phyloP scores from a whole-genome alignment of 176 grass and related monocot species.

The Hsuehochloa calcarea region DNA sequence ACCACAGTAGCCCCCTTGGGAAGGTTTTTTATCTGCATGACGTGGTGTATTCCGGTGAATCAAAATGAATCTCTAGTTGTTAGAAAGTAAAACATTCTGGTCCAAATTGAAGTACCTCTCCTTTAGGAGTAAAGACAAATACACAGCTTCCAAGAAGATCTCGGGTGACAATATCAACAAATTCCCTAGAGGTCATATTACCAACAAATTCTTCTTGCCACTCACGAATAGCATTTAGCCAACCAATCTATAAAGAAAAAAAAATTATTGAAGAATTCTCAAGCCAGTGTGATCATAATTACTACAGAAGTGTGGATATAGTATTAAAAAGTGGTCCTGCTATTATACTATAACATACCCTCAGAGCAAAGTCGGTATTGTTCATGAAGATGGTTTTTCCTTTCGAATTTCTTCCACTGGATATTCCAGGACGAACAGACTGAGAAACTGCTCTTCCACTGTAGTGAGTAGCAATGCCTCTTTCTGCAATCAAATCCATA shows the following conservation, averaged over 20 bases:
- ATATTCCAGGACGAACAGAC: constrained; percentile 56
- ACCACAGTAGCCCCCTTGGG: constrained; percentile 91
- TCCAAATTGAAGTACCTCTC: constrained; percentile 55
- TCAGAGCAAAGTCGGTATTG: constrained; percentile 75
- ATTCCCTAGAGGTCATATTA: constrained; percentile 97
- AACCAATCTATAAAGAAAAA: constrained; percentile 77
- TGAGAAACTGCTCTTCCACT: constrained; percentile 76
- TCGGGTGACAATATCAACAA: constrained; percentile 85
- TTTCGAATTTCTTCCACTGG: constrained; percentile 63
- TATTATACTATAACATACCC: constrained; percentile 46
- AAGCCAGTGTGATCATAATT: background rate
- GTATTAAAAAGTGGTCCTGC: background rate
- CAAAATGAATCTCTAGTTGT: background rate
- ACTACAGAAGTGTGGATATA: no score
- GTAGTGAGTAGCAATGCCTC: constrained; percentile 95
- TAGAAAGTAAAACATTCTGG: no score
- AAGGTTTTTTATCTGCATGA: constrained; percentile 83
- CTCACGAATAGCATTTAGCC: constrained; percentile 97
- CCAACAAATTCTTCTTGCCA: constrained; percentile 99
- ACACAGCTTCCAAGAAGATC: constrained; percentile 93
- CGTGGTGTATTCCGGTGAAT: background rate
- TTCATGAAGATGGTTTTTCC: constrained; percentile 81
- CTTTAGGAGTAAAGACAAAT: constrained; percentile 98
- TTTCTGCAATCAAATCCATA: constrained; percentile 99
- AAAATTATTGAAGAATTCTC: constrained; percentile 8